Evolutionary conservation across 1,284 basidiomycete genomes (phyloP), one percentile per base, ranked within the genome.

Genomic region (Apiotrichum mycotoxinovorans): DNA sequence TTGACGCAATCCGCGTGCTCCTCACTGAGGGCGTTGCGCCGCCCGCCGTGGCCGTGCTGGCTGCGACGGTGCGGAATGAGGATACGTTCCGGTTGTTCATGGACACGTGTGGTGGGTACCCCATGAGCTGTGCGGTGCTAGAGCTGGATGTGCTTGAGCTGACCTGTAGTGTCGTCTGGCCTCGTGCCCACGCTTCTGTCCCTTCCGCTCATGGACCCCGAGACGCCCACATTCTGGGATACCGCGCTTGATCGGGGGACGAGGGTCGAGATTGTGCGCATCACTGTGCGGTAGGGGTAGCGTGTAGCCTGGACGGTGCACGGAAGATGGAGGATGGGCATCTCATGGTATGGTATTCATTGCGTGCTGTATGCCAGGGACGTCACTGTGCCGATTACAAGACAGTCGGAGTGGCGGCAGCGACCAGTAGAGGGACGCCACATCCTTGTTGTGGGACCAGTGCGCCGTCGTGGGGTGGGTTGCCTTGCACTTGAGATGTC

Each of bases 11-110:
- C 20, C 4, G 26, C 2, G 58, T 63, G 15, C 64, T 77, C 26
- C 20, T 27, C 15, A 20, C 50, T 8, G 26, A 34, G 18, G 23
- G 10, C 12, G 5, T 38, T 1, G 10, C 26, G 22, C 33, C 40
- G 53, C 10, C 51, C 54, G 7, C n/a, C n/a, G 52, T 50, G 2
- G 72, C 70, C 1, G 56, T 78, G 27, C 61, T 78, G 4, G 71
- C 76, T 2, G 76, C 77, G 4, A 79, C 77, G 1, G 67, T 77
- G 17, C 67, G 77, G n/a, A 79, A 78, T 58, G 61, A 68, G 49
- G 44, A 60, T 17, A 79, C 77, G 5, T 71, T 77, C 23, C 57
- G 61, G 3, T 45, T 65, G 3, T 79, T 79, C 52, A n/a, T 63
- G 18, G 33, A 56, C 0, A 63, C 52, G 1, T 78, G 76, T 50